Evolutionary conservation across 1,139 yeast genomes (phyloP).

Genomic region (Lodderomyces theae): DNA sequence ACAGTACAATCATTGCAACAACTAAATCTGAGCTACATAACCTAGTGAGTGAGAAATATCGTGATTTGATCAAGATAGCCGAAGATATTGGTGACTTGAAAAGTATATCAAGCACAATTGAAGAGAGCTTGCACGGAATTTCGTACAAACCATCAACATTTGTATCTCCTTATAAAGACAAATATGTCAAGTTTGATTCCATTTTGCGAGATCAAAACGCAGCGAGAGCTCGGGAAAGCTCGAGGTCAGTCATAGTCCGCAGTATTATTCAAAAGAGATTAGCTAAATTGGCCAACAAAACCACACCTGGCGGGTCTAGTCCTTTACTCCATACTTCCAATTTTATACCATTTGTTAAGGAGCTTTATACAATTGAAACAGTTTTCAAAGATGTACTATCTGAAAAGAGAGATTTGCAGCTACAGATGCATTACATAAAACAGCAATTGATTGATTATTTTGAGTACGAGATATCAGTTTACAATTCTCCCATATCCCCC

Average conservation of each 20-base stretch:
- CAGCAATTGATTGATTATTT: slow-evolving; percentile 23
- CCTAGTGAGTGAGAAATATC: slow-evolving; percentile 63
- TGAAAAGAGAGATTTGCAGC: slow-evolving; percentile 16
- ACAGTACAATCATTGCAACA: slow-evolving; percentile 22
- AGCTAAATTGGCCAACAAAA: slow-evolving; percentile 18
- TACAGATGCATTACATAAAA: slow-evolving; percentile 24
- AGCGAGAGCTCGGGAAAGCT: slow-evolving; percentile 16
- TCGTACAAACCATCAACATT: slow-evolving; percentile 34
- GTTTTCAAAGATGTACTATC: slow-evolving; percentile 23
- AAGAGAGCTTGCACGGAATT: slow-evolving; percentile 29
- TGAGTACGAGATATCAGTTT: slow-evolving; percentile 26
- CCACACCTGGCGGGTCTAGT: slow-evolving; percentile 7
- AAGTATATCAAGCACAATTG: slow-evolving; percentile 29
- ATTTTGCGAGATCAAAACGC: slow-evolving; percentile 18
- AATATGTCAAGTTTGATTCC: slow-evolving; percentile 22
- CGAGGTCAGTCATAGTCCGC: slow-evolving; percentile 23
- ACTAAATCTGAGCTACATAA: slow-evolving; percentile 43
- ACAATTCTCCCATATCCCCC: slow-evolving; percentile 15
- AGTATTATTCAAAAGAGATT: slow-evolving; percentile 30
- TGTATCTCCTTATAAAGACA: slow-evolving; percentile 25
- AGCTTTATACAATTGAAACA: slow-evolving; percentile 31
- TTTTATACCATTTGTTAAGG: slow-evolving; percentile 34
- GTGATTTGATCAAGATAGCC: slow-evolving; percentile 66
- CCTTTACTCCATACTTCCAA: slow-evolving; percentile 26
- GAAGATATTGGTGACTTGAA: slow-evolving; percentile 63